These are phyloP conservation scores for Pichia scutulata DNA, from an alignment of 805 yeast genomes.

Conservation along the genomic window DNA sequence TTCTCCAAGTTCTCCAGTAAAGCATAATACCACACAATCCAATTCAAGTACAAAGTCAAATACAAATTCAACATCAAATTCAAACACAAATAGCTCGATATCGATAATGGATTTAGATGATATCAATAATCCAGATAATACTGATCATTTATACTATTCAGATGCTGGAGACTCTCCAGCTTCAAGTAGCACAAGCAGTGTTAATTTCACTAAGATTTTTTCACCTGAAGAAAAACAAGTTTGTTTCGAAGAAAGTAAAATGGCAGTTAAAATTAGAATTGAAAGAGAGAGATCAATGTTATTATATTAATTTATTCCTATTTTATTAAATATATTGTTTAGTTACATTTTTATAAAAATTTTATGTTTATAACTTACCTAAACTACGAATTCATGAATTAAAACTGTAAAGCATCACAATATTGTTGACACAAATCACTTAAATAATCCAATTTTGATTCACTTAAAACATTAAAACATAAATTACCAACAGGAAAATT, in stretches of 20 bases:
- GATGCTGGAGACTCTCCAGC: slow-evolving; percentile 12
- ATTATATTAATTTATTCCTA: background rate
- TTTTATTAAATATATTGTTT: background rate
- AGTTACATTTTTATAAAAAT: background rate
- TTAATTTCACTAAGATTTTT: slow-evolving; percentile 11
- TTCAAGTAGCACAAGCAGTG: slow-evolving; percentile 10
- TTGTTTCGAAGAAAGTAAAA: slow-evolving; percentile 26
- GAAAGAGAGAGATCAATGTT: slow-evolving; percentile 25
- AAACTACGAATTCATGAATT: too few relatives aligned
- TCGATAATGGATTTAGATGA: slow-evolving; percentile 5
- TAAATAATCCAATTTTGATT: slow-evolving; percentile 29
- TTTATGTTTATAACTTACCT: too few relatives aligned
- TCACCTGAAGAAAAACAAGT: slow-evolving; percentile 21
- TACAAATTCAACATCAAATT: background rate
- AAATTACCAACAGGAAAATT: slow-evolving; percentile 31
- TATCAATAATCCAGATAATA: slow-evolving; percentile 7
- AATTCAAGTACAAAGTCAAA: background rate
- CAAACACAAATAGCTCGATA: background rate
- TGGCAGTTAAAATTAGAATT: slow-evolving; percentile 29
- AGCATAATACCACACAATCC: background rate
- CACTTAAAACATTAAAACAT: slow-evolving; percentile 31
- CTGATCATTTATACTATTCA: slow-evolving; percentile 14
- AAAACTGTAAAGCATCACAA: slow-evolving; percentile 33
- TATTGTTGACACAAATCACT: slow-evolving; percentile 35
- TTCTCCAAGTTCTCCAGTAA: slow-evolving; percentile 1